phyloP scores from a whole-genome alignment of 2,329 filamentous ascomycete species.

The Coniella vitis region DNA sequence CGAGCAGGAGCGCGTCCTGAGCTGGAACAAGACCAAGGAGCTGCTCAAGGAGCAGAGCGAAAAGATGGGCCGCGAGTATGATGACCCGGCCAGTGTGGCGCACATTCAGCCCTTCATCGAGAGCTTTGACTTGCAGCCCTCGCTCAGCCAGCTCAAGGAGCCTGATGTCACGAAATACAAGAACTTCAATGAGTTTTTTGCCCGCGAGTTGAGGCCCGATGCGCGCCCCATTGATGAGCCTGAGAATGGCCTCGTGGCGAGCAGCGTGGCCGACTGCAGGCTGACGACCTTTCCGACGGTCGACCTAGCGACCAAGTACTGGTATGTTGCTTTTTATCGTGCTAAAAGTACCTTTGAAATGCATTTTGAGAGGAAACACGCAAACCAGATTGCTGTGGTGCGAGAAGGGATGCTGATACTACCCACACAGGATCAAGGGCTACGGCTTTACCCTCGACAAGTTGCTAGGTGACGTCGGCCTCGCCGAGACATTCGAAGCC shows the following conservation, averaged over 20 bases:
- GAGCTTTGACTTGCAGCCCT: constrained; percentile 27
- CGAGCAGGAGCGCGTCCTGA: constrained; percentile 29
- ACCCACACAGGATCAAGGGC: constrained; percentile 8
- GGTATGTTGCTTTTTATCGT: not conserved
- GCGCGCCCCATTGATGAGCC: constrained; percentile 31
- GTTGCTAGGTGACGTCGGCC: constrained; percentile 28
- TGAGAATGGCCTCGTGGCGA: constrained; percentile 18
- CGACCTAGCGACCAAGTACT: constrained; percentile 9
- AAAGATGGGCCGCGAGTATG: constrained; percentile 35
- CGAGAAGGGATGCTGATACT: not conserved
- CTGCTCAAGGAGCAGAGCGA: constrained; percentile 29
- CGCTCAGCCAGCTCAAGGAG: constrained; percentile 27
- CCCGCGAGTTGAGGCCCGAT: constrained; percentile 27
- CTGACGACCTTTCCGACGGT: constrained; percentile 7
- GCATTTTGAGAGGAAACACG: too few species aligned
- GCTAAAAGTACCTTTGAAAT: too few species aligned
- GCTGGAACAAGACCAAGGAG: constrained; percentile 26
- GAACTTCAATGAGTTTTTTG: constrained; percentile 38
- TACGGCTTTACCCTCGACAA: constrained; percentile 33
- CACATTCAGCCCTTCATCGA: constrained; percentile 35
- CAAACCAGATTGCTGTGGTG: too few species aligned
- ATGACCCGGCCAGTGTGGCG: constrained; percentile 25
- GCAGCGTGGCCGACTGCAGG: constrained; percentile 11
- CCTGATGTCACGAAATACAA: constrained; percentile 31
- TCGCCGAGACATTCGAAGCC: constrained; percentile 27